phyloP scores from a whole-genome alignment of 352 stramenopile genomes.

The Globisporangium cederbergense region DNA sequence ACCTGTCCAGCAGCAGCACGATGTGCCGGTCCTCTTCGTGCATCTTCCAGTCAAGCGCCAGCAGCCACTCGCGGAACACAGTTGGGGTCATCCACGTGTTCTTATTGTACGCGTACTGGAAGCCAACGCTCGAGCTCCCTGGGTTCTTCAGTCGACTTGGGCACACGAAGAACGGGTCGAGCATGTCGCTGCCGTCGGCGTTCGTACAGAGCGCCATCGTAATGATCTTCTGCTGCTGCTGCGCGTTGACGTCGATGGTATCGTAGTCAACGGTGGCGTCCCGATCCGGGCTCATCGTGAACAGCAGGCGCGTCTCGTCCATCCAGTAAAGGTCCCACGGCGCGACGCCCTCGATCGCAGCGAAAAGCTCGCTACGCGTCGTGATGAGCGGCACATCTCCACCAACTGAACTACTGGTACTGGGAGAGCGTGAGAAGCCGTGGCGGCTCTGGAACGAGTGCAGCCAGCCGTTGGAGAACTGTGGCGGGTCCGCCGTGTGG shows the following conservation, averaged over 20 bases:
- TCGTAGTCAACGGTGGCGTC: conserved; percentile 12
- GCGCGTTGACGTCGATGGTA: background rate
- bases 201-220: conserved; percentile 68
- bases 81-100: conserved; percentile 68
- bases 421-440: conserved; percentile 47
- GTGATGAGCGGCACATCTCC: conserved; percentile 42
- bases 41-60: conserved; percentile 77
- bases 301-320: conserved; percentile 65
- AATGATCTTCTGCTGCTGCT: conserved; percentile 28
- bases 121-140: conserved; percentile 15
- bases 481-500: conserved; percentile 41
- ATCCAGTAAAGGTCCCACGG: conserved; percentile 72
- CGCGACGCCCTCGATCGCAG: conserved; percentile 38
- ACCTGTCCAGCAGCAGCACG: conserved; percentile 60
- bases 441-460: conserved; percentile 79
- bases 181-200: conserved; percentile 57
- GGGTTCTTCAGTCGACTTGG: conserved; percentile 27
- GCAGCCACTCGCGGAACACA: conserved; percentile 76
- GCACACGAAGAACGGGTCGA: conserved; percentile 70
- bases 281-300: conserved; percentile 35
- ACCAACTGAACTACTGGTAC: conserved; percentile 13
- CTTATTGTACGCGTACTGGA: conserved; percentile 69
- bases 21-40: conserved; percentile 68
- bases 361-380: conserved; percentile 39
- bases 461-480: conserved; percentile 88